Percentiles rank a stretch among this genome's conserved stretches.
Evolutionary conservation across 306 rosid genomes (phyloP).

Genomic region (Trifolium pratense): DNA sequence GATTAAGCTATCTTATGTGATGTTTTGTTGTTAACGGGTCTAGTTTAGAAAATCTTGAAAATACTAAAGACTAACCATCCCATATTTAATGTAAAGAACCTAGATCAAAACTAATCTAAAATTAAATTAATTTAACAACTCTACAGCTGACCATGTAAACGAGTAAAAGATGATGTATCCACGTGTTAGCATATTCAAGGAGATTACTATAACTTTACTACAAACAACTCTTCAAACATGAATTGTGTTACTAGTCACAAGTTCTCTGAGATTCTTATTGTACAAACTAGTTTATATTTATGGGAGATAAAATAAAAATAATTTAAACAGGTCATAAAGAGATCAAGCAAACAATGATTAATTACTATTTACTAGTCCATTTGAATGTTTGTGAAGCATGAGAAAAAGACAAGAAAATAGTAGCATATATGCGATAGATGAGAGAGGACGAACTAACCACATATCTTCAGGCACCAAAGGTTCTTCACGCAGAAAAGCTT

Average conservation of each 20-base stretch:
- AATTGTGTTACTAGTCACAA: not conserved
- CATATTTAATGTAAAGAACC: not conserved
- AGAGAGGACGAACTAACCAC: slow-evolving; percentile 72
- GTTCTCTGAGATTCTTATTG: slow-evolving; percentile 24
- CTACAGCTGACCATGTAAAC: slow-evolving; percentile 2
- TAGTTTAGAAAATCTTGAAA: too few relatives aligned
- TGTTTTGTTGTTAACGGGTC: not conserved
- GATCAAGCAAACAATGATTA: slow-evolving; percentile 33
- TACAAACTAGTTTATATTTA: not conserved
- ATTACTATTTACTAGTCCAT: slow-evolving; percentile 7
- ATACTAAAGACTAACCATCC: not conserved
- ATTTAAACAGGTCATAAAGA: slow-evolving; percentile 28
- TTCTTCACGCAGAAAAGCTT: slow-evolving; percentile 97
- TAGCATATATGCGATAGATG: slow-evolving; percentile 29
- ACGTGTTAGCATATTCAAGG: slow-evolving; percentile 7
- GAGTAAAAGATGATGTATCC: not conserved
- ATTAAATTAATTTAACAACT: not conserved
- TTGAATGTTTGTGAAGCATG: slow-evolving; percentile 28
- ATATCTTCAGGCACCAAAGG: slow-evolving; percentile 99
- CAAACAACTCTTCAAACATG: slow-evolving; percentile 13
- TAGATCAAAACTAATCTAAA: not conserved
- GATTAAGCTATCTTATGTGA: not conserved
- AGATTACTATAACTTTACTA: slow-evolving; percentile 6
- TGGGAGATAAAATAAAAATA: slow-evolving; percentile 1
- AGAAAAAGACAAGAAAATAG: slow-evolving; percentile 6